Percentiles rank a stretch among this genome's conserved stretches.
Conservation (phyloP, 2,329 filamentous ascomycete genomes). For the Aspergillus sp. region DNA sequence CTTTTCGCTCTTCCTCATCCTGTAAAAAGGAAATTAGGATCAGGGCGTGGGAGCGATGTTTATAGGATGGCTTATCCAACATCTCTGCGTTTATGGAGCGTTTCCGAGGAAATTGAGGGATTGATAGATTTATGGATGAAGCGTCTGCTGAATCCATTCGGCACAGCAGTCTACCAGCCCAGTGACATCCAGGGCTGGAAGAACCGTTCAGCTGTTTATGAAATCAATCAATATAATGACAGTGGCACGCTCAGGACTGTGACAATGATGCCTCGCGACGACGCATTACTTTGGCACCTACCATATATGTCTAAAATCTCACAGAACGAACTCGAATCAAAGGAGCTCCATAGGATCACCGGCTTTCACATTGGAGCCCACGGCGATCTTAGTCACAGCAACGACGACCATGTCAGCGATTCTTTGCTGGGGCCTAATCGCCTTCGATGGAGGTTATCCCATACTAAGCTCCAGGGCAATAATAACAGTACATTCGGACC, state of each 20-base stretch:
- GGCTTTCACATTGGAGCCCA: conserved; percentile 26
- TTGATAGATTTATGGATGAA: conserved; percentile 47
- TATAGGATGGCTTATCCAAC: conserved; percentile 91
- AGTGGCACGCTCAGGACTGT: conserved; percentile 9
- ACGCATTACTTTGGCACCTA: conserved; percentile 65
- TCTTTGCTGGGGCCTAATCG: neutral
- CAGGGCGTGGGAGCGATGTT: conserved; percentile 48
- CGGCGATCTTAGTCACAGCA: neutral
- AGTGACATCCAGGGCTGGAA: conserved; percentile 18
- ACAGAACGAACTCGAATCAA: conserved; percentile 34
- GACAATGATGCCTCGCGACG: conserved; percentile 30
- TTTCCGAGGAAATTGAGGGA: conserved; percentile 72
- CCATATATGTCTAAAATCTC: conserved; percentile 72
- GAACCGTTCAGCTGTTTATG: conserved; percentile 9
- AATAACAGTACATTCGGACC: conserved; percentile 15
- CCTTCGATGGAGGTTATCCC: conserved; percentile 25
- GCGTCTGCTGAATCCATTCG: conserved; percentile 27
- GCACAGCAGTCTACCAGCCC: conserved; percentile 23
- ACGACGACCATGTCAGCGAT: neutral
- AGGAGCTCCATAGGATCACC: conserved; percentile 62
- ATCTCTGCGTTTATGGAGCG: conserved; percentile 74
- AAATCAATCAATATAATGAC: conserved; percentile 1
- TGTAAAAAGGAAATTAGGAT: conserved; percentile 57
- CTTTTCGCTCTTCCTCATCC: conserved; percentile 79
- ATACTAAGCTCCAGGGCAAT: conserved; percentile 23